Percentiles rank a stretch among this genome's conserved stretches.
Evolutionary conservation across 345 rosid genomes (phyloP).

Genomic region (Aquilaria yunnanensis): DNA sequence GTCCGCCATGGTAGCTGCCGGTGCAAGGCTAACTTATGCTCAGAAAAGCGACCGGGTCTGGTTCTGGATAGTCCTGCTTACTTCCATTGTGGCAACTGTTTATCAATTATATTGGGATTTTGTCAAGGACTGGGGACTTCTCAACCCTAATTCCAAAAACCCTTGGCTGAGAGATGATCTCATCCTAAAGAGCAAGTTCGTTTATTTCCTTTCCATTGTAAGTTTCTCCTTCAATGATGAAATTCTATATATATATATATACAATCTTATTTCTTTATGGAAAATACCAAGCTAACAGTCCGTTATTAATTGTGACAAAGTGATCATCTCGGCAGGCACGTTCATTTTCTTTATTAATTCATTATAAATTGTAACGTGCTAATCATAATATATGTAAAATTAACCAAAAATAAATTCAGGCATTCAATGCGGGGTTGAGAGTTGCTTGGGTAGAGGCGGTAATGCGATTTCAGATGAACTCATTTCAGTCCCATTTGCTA

Average conservation of each 20-base stretch:
- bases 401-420: constrained; percentile 29
- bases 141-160: constrained; percentile 58
- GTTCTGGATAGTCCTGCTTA: constrained; percentile 43
- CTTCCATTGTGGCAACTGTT: constrained; percentile 53
- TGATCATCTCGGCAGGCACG: too few relatives aligned
- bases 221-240: constrained; percentile 16
- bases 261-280: background rate
- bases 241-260: too few relatives aligned
- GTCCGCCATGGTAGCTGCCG: constrained; percentile 91
- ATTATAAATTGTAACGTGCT: too few relatives aligned
- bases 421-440: constrained; percentile 51
- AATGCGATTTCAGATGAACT: constrained; percentile 36
- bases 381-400: too few relatives aligned
- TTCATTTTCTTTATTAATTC: too few relatives aligned
- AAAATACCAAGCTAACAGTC: constrained; percentile 1
- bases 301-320: too few relatives aligned
- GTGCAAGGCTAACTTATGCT: constrained; percentile 61
- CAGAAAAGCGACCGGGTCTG: constrained; percentile 33
- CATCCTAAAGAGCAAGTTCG: constrained; percentile 53
- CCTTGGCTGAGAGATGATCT: constrained; percentile 72
- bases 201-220: constrained; percentile 68
- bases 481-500: constrained; percentile 45
- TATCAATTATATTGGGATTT: constrained; percentile 92
- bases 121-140: constrained; percentile 80
- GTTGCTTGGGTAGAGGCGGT: constrained; percentile 76